A percentile compares a stretch with the other conserved stretches of the same genome.
phyloP scores from a whole-genome alignment of 2,329 filamentous ascomycete genomes.

The Alternaria burnsii region DNA sequence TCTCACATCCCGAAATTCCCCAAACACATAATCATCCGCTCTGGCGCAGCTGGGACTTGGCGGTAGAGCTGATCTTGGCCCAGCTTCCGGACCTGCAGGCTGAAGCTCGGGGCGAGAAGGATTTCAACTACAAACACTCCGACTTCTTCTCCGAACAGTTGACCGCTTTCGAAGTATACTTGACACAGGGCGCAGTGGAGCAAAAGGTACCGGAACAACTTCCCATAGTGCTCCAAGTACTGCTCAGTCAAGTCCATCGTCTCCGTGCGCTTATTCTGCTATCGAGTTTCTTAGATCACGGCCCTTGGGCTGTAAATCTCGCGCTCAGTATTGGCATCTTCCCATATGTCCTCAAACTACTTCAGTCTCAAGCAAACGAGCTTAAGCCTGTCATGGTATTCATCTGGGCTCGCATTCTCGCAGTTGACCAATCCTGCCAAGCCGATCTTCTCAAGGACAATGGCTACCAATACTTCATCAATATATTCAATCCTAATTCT shows the following conservation, averaged over 20 bases:
- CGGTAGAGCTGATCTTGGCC: slow-evolving; percentile 91
- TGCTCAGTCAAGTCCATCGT: slow-evolving; percentile 93
- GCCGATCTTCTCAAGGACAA: slow-evolving; percentile 95
- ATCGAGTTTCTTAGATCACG: slow-evolving; percentile 91
- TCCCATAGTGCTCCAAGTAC: slow-evolving; percentile 92
- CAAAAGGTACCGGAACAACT: slow-evolving; percentile 92
- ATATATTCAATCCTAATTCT: slow-evolving; percentile 85
- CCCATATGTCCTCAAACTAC: slow-evolving; percentile 94
- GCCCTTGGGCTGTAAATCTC: slow-evolving; percentile 98
- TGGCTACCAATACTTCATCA: slow-evolving; percentile 95
- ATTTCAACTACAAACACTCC: slow-evolving; percentile 93
- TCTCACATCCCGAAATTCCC: slow-evolving; percentile 89
- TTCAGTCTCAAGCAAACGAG: slow-evolving; percentile 94
- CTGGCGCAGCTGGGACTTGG: slow-evolving; percentile 98
- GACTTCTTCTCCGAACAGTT: slow-evolving; percentile 97
- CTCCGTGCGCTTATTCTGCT: slow-evolving; percentile 89
- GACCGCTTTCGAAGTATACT: slow-evolving; percentile 95
- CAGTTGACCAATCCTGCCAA: slow-evolving; percentile 93
- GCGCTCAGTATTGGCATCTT: slow-evolving; percentile 98
- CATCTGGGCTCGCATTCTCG: slow-evolving; percentile 96
- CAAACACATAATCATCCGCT: slow-evolving; percentile 94
- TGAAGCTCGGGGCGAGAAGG: slow-evolving; percentile 74
- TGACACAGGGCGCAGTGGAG: slow-evolving; percentile 82
- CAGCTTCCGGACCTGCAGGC: slow-evolving; percentile 86
- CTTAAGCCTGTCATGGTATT: slow-evolving; percentile 99